Evolutionary conservation across 2,329 filamentous ascomycete species (phyloP).

Genomic region (Nothophaeocryptopus gaeumannii): DNA sequence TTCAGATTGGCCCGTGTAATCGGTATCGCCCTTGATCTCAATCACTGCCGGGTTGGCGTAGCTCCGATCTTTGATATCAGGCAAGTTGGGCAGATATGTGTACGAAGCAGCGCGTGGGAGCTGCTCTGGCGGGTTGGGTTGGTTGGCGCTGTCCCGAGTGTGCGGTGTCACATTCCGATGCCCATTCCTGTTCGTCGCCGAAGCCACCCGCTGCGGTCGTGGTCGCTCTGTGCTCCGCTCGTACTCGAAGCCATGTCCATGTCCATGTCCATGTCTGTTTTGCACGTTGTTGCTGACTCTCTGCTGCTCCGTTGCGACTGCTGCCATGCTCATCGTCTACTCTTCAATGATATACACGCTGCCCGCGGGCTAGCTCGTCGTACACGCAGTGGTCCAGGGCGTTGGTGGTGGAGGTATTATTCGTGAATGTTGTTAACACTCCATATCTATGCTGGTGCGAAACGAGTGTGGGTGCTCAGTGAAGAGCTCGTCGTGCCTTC

Average conservation of each 20-base stretch:
- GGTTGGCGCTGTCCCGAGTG: constrained; percentile 5
- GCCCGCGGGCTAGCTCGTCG: constrained; percentile 3
- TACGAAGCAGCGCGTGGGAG: constrained; percentile 59
- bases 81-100: constrained; percentile 53
- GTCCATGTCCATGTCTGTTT: too few relatives aligned
- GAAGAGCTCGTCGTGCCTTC: background rate
- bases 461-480: constrained; percentile 5
- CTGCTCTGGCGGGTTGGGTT: constrained; percentile 16
- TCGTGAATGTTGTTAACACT: constrained; percentile 2
- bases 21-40: constrained; percentile 42
- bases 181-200: constrained; percentile 11
- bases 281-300: too few relatives aligned
- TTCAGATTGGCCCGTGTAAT: constrained; percentile 10
- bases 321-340: constrained; percentile 17
- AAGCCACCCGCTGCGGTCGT: constrained; percentile 7
- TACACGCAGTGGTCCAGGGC: background rate
- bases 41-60: constrained; percentile 30
- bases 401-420: background rate
- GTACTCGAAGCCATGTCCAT: constrained; percentile 7
- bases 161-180: constrained; percentile 15
- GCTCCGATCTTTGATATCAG: constrained; percentile 36
- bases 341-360: constrained; percentile 1
- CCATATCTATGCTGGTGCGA: background rate
- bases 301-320: constrained; percentile 21
- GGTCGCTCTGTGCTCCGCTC: constrained; percentile 12